Conservation (phyloP, 1,139 yeast species). For the Entelexis sorbosivorans region DNA sequence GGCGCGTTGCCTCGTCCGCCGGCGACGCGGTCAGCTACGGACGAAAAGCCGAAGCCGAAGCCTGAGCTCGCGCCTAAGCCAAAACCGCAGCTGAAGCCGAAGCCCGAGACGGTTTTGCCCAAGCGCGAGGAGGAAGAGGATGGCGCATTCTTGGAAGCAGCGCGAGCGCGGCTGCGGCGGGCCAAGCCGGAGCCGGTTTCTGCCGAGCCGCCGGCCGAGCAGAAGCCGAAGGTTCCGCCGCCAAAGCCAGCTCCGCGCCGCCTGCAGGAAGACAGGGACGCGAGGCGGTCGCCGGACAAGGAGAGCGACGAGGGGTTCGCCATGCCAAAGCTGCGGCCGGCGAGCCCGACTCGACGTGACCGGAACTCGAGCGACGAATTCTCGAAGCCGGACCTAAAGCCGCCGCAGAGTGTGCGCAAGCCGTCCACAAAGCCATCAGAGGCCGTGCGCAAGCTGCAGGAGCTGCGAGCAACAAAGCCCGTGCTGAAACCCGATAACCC, state of each 20-base stretch:
- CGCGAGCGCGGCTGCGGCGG: slow-evolving; percentile 10
- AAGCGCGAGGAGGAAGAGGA: slow-evolving; percentile 14
- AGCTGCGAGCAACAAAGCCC: slow-evolving; percentile 20
- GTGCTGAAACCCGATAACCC: slow-evolving; percentile 13
- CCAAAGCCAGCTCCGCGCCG: slow-evolving; percentile 3
- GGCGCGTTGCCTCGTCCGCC: neutral
- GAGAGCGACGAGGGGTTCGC: slow-evolving; percentile 7
- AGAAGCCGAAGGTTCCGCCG: neutral
- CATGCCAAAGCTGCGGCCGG: slow-evolving; percentile 12
- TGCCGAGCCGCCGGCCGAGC: neutral
- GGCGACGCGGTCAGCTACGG: neutral
- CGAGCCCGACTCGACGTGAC: neutral
- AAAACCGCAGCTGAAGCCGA: slow-evolving; percentile 7
- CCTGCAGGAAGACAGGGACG: neutral
- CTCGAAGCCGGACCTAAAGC: slow-evolving; percentile 12
- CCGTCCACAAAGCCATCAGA: slow-evolving; percentile 17
- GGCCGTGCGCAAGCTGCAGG: slow-evolving; percentile 18
- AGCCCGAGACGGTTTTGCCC: slow-evolving; percentile 11
- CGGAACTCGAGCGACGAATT: neutral
- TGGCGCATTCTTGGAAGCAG: slow-evolving; percentile 16
- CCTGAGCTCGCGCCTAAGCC: slow-evolving; percentile 1
- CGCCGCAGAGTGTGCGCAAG: slow-evolving; percentile 16
- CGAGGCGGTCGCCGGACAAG: neutral
- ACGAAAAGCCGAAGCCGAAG: neutral
- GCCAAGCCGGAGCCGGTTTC: neutral